Conservation (phyloP, 495 filamentous ascomycete species). For the Daldinia decipiens region DNA sequence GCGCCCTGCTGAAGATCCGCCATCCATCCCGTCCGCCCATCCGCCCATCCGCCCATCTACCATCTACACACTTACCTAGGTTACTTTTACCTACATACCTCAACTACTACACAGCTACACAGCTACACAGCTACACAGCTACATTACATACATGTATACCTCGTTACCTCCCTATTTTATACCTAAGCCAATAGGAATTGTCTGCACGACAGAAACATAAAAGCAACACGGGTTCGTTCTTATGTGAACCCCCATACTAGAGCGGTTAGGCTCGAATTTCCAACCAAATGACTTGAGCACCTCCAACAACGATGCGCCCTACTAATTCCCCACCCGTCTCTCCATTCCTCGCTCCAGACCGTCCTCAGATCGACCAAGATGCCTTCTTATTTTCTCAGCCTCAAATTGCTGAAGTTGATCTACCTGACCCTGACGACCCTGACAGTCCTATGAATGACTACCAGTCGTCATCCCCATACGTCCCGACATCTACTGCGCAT, state of each 20-base stretch:
- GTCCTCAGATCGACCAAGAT: conserved; percentile 45
- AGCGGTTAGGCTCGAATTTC: conserved; percentile 42
- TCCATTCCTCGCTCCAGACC: conserved; percentile 41
- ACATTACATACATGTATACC: conserved; percentile 14
- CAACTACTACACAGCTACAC: neutral
- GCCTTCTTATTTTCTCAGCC: conserved; percentile 27
- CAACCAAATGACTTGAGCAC: conserved; percentile 43
- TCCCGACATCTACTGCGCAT: conserved; percentile 25
- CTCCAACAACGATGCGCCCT: conserved; percentile 45
- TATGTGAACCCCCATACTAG: conserved; percentile 40
- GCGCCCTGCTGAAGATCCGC: conserved; percentile 40
- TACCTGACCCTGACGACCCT: conserved; percentile 27
- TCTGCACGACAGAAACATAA: conserved; percentile 28
- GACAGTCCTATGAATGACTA: conserved; percentile 39
- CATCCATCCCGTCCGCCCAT: conserved; percentile 23
- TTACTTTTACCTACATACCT: neutral
- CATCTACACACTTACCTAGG: neutral
- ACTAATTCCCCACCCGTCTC: conserved; percentile 40
- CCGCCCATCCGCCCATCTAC: too few relatives aligned
- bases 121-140: neutral
- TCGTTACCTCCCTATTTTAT: conserved; percentile 20
- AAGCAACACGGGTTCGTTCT: conserved; percentile 24
- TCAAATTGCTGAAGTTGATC: conserved; percentile 35
- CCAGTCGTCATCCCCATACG: conserved; percentile 11
- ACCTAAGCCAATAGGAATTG: conserved; percentile 36